phyloP scores from a whole-genome alignment of 2,329 filamentous ascomycete species.

The Botrytis cinerea region DNA sequence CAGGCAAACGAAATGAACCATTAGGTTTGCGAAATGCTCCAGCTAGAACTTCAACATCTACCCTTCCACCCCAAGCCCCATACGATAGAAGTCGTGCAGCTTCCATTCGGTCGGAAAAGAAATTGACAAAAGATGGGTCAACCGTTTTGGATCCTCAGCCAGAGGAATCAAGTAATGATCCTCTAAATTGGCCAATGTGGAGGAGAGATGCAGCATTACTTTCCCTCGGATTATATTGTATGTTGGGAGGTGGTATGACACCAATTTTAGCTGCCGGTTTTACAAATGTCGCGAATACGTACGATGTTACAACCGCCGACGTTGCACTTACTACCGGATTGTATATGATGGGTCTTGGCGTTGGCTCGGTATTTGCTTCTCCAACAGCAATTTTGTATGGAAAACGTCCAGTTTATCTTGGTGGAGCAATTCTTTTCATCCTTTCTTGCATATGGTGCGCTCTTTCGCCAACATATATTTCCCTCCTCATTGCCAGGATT shows the following conservation, averaged over 20 bases:
- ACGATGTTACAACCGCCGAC: constrained; percentile 65
- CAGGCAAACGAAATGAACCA: constrained; percentile 54
- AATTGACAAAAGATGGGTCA: constrained; percentile 76
- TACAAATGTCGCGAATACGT: constrained; percentile 70
- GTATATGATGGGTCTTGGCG: constrained; percentile 89
- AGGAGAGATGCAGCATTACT: constrained; percentile 77
- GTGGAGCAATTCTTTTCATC: constrained; percentile 75
- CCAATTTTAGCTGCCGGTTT: constrained; percentile 89
- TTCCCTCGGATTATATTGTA: constrained; percentile 86
- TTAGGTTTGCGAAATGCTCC: constrained; percentile 39
- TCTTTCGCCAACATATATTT: constrained; percentile 75
- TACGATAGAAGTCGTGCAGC: constrained; percentile 26
- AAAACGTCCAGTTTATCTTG: constrained; percentile 87
- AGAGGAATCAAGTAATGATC: constrained; percentile 86
- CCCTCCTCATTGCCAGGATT: constrained; percentile 77
- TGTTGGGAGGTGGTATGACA: constrained; percentile 91
- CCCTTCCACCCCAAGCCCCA: constrained; percentile 39
- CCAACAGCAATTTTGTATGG: constrained; percentile 90
- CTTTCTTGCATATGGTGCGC: constrained; percentile 81
- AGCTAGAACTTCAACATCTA: constrained; percentile 59
- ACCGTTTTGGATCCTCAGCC: constrained; percentile 92
- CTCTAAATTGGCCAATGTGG: constrained; percentile 86
- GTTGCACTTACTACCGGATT: constrained; percentile 88
- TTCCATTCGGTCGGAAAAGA: constrained; percentile 52
- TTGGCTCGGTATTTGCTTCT: constrained; percentile 81